Evolutionary conservation across 768 basidiomycete species (phyloP).

Genomic region (Serendipita sp.): DNA sequence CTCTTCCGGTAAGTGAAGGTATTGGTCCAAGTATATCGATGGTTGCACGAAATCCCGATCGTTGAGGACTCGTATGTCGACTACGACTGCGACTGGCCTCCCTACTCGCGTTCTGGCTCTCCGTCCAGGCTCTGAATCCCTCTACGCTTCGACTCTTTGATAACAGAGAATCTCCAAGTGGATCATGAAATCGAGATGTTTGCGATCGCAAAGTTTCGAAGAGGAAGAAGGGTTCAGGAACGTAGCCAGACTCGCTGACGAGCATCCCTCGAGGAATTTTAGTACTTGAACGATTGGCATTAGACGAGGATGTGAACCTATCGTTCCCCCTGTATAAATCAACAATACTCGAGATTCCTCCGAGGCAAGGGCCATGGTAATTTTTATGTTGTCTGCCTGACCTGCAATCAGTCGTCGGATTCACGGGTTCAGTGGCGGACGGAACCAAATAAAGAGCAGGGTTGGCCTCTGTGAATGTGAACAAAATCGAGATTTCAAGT

Average conservation of each 20-base stretch:
- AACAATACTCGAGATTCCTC: constrained; percentile 73
- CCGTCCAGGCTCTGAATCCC: constrained; percentile 60
- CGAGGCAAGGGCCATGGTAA: constrained; percentile 21
- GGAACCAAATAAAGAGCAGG: no score
- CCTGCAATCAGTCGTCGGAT: no score
- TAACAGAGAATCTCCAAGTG: constrained; percentile 70
- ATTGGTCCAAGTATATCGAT: constrained; percentile 12
- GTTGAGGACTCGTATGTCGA: constrained; percentile 26
- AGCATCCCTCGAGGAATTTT: constrained; percentile 42
- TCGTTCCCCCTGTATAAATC: constrained; percentile 83
- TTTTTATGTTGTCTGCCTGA: neutral
- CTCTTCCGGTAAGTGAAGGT: neutral
- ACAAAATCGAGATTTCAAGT: no score
- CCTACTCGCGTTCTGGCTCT: constrained; percentile 15
- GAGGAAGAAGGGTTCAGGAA: constrained; percentile 75
- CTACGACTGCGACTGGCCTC: constrained; percentile 30
- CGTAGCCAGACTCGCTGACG: constrained; percentile 49
- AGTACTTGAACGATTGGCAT: no score
- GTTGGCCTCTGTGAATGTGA: no score
- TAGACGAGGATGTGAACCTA: constrained; percentile 20
- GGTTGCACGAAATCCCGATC: constrained; percentile 11
- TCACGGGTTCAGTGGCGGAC: no score
- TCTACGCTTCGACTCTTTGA: constrained; percentile 65
- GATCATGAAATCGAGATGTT: constrained; percentile 74
- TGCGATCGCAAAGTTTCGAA: constrained; percentile 72